Evolutionary conservation across 2,329 filamentous ascomycete genomes (phyloP).

Genomic region (Colletotrichum lupini): DNA sequence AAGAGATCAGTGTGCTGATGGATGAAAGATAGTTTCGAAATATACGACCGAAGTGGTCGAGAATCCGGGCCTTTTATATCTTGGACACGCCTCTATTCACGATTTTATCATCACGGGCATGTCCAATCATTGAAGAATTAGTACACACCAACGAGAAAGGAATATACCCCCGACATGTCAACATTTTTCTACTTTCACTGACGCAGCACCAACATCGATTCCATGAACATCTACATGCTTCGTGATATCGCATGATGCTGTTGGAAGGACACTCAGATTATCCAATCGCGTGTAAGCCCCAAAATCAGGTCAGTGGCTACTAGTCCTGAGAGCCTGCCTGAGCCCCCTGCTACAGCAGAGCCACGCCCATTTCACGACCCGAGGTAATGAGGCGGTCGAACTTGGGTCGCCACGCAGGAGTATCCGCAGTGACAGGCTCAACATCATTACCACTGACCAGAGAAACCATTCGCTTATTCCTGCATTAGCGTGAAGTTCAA

Average conservation of each 20-base stretch:
- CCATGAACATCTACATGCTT: neutral
- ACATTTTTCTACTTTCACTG: neutral
- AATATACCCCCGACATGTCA: neutral
- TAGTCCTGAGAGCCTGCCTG: neutral
- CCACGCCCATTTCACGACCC: neutral
- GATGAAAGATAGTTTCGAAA: neutral
- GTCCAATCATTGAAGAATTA: neutral
- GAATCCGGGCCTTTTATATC: neutral
- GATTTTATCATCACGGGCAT: neutral
- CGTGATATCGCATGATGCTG: neutral
- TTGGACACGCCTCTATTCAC: neutral
- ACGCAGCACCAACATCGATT: neutral
- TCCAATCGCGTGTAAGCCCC: neutral
- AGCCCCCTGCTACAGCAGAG: neutral
- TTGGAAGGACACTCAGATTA: neutral
- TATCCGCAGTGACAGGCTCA: neutral
- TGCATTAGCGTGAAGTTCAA: neutral
- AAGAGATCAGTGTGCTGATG: neutral
- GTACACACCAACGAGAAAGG: neutral
- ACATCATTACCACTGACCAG: neutral
- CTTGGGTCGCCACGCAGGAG: neutral
- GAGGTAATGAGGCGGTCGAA: neutral
- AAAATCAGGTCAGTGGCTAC: neutral
- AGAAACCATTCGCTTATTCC: neutral
- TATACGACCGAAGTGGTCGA: rapidly evolving